Conservation (phyloP, 2,329 filamentous ascomycete genomes). For the Fusarium sp. region DNA sequence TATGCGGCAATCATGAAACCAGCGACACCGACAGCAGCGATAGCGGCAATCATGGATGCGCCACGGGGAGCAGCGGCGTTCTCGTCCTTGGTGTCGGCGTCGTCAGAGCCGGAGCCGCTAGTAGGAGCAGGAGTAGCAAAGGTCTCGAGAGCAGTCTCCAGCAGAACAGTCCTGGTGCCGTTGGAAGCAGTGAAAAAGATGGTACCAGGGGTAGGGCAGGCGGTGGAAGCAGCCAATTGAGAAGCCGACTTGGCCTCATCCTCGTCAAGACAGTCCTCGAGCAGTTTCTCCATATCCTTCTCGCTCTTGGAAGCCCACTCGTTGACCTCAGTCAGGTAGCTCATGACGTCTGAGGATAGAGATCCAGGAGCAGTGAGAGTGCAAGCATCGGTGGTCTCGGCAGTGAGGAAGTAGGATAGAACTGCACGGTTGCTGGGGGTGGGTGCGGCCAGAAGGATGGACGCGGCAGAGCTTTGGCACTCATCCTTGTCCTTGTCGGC, state of each 20-base stretch:
- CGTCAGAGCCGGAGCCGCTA: neutral
- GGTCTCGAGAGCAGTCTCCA: conserved; percentile 15
- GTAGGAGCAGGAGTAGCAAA: neutral
- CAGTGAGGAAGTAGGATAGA: neutral
- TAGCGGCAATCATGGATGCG: conserved; percentile 10
- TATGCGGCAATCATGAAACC: conserved; percentile 26
- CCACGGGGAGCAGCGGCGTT: conserved; percentile 11
- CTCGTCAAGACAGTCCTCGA: conserved; percentile 15
- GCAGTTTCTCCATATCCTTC: conserved; percentile 8
- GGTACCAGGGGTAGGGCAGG: conserved; percentile 18
- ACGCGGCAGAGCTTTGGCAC: conserved; percentile 20
- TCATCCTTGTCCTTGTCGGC: conserved; percentile 5
- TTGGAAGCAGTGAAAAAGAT: conserved; percentile 31
- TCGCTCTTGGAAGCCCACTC: conserved; percentile 14
- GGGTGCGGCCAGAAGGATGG: conserved; percentile 12
- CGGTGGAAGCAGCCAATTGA: neutral
- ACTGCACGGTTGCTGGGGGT: conserved; percentile 11
- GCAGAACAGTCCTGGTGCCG: conserved; percentile 22
- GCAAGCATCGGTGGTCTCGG: conserved; percentile 17
- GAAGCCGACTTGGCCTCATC: neutral
- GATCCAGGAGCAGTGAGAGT: conserved; percentile 30
- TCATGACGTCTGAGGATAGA: conserved; percentile 22
- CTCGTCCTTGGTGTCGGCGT: neutral
- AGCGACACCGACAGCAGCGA: conserved; percentile 24
- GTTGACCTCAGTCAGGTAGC: conserved; percentile 26